These are phyloP conservation scores for Arthroderma sp. DNA, from an alignment of 2,329 filamentous ascomycete species.

Conservation along the genomic window DNA sequence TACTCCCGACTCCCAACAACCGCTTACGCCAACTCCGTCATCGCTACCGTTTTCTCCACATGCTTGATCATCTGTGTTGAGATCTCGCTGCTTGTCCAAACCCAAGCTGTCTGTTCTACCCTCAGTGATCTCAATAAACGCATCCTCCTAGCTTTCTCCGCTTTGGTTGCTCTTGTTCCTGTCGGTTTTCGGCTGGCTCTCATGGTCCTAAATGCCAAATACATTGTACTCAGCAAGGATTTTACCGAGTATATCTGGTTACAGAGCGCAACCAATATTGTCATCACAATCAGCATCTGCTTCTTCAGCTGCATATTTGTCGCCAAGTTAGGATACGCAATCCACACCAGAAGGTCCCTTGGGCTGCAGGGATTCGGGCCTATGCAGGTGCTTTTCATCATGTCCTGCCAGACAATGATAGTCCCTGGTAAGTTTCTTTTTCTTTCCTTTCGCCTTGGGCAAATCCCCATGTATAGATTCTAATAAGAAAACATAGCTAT, in stretches of 20 bases:
- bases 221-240: conserved; percentile 21
- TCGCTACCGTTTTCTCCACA: conserved; percentile 37
- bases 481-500: conserved; percentile 33
- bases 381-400: conserved; percentile 54
- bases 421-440: conserved; percentile 41
- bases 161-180: conserved; percentile 37
- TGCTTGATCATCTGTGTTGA: conserved; percentile 45
- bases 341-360: conserved; percentile 42
- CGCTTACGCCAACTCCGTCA: conserved; percentile 36
- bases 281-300: conserved; percentile 44
- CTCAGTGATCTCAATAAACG: conserved; percentile 30
- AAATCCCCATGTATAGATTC: not conserved
- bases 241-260: conserved; percentile 27
- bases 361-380: conserved; percentile 49
- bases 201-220: conserved; percentile 36
- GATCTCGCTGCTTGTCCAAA: conserved; percentile 48
- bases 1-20: conserved; percentile 34
- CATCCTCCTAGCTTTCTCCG: conserved; percentile 36
- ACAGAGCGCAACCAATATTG: conserved; percentile 35
- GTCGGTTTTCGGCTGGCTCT: conserved; percentile 42
- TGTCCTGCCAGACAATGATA: conserved; percentile 53
- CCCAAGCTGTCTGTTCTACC: conserved; percentile 48
- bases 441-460: not conserved
- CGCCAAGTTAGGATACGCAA: conserved; percentile 46
- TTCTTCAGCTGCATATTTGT: conserved; percentile 51